Evolutionary conservation across 495 filamentous ascomycete species (phyloP).

Genomic region (Cenococcum geophilum): DNA sequence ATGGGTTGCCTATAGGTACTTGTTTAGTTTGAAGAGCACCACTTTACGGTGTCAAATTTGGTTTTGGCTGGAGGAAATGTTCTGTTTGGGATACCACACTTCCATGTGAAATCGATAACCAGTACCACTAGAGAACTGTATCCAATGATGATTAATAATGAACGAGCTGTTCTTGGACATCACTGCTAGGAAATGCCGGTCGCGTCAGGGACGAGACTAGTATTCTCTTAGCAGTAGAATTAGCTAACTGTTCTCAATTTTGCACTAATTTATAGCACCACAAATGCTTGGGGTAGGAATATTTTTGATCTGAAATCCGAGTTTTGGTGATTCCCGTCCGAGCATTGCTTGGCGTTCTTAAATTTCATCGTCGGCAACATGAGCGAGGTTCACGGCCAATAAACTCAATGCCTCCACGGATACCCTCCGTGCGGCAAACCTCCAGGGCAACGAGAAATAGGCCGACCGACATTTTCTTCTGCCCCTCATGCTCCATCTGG

Average conservation of each 20-base stretch:
- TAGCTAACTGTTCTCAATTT: background rate
- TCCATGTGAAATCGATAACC: conserved; percentile 5
- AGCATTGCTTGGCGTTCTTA: background rate
- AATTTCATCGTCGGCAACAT: background rate
- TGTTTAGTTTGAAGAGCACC: background rate
- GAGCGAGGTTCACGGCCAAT: background rate
- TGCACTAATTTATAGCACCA: background rate
- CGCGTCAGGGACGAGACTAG: background rate
- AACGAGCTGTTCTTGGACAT: background rate
- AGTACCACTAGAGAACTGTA: conserved; percentile 6
- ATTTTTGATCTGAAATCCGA: background rate
- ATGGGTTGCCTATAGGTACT: conserved; percentile 4
- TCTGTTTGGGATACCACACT: background rate
- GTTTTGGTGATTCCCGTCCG: background rate
- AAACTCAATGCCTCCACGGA: conserved; percentile 31
- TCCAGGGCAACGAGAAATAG: conserved; percentile 4
- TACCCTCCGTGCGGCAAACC: conserved; percentile 24
- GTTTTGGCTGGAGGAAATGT: conserved; percentile 2
- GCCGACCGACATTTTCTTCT: conserved; percentile 19
- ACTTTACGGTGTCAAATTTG: background rate
- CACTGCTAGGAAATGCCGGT: background rate
- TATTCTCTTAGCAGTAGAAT: background rate
- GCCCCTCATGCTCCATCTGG: conserved; percentile 25
- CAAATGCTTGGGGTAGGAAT: background rate
- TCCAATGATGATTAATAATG: conserved; percentile 5